phyloP scores from a whole-genome alignment of 495 filamentous ascomycete species.

The Penicillium alfredii region DNA sequence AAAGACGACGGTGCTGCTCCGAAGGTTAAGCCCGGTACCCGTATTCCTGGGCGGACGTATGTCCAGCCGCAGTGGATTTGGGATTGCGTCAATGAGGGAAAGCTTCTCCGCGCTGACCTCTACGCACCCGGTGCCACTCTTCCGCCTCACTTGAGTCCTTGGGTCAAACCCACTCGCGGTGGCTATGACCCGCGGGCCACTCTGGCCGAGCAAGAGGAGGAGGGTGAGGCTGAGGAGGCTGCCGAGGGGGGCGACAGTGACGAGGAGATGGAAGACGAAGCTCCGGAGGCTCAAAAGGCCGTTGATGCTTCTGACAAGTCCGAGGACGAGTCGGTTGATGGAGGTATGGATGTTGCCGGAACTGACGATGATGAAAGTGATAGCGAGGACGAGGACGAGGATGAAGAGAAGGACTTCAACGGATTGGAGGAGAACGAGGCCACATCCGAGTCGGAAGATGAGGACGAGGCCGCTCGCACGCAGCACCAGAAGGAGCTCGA shows the following conservation, averaged over 20 bases:
- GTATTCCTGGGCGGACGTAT: conserved; percentile 84
- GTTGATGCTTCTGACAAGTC: conserved; percentile 27
- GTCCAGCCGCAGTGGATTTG: conserved; percentile 98
- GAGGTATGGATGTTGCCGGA: conserved; percentile 56
- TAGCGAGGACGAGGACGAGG: conserved; percentile 36
- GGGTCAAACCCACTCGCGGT: conserved; percentile 79
- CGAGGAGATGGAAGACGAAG: conserved; percentile 40
- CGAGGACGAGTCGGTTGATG: conserved; percentile 40
- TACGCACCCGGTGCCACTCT: conserved; percentile 86
- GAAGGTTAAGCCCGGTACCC: conserved; percentile 47
- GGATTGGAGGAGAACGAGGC: conserved; percentile 40
- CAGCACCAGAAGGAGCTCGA: conserved; percentile 85
- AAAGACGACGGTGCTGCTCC: conserved; percentile 48
- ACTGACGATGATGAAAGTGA: conserved; percentile 45
- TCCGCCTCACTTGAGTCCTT: conserved; percentile 92
- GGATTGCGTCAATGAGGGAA: conserved; percentile 89
- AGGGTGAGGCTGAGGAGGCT: conserved; percentile 71
- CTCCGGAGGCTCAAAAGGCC: conserved; percentile 20
- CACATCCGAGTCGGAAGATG: conserved; percentile 45
- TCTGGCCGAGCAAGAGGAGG: conserved; percentile 68
- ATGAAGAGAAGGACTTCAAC: conserved; percentile 34
- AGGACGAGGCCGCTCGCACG: conserved; percentile 44
- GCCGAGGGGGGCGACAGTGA: conserved; percentile 49
- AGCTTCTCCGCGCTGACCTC: conserved; percentile 76
- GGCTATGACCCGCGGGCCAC: conserved; percentile 83